phyloP scores from a whole-genome alignment of 257 asterid genomes.

The Marsdenia floribunda region DNA sequence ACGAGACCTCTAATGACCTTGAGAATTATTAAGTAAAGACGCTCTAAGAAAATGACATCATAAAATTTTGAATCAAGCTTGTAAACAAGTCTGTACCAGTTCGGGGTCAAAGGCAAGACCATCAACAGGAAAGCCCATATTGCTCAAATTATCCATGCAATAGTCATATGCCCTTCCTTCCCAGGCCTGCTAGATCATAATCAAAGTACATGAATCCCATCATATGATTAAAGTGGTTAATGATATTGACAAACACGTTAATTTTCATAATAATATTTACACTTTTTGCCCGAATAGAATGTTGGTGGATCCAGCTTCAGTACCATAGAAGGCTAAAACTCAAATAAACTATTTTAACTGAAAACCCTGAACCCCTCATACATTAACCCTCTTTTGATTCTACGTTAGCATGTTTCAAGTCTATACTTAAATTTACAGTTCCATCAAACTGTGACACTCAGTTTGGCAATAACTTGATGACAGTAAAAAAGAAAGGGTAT shows the following conservation, averaged over 20 bases:
- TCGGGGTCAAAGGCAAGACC: constrained; percentile 91
- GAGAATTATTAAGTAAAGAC: constrained; percentile 14
- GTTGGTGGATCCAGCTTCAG: not conserved
- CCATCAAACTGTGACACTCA: not conserved
- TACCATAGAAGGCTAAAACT: not conserved
- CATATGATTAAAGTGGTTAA: not conserved
- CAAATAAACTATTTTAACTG: not conserved
- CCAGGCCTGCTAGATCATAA: constrained; percentile 63
- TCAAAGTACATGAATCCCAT: constrained; percentile 1
- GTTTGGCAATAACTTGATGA: not conserved
- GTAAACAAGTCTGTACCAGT: constrained; percentile 38
- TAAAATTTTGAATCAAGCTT: not conserved
- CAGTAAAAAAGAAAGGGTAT: not conserved
- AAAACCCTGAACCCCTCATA: not conserved
- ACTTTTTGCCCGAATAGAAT: not conserved
- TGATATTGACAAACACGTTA: not conserved
- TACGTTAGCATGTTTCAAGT: not conserved
- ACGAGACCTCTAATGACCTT: constrained; percentile 92
- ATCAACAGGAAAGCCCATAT: constrained; percentile 83
- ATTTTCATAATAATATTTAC: not conserved
- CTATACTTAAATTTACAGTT: not conserved
- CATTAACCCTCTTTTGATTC: not conserved
- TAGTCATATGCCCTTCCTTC: constrained; percentile 96
- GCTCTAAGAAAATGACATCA: constrained; percentile 6
- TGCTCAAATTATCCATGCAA: constrained; percentile 70